phyloP scores from a whole-genome alignment of 495 filamentous ascomycete species.

The Podospora sp. region DNA sequence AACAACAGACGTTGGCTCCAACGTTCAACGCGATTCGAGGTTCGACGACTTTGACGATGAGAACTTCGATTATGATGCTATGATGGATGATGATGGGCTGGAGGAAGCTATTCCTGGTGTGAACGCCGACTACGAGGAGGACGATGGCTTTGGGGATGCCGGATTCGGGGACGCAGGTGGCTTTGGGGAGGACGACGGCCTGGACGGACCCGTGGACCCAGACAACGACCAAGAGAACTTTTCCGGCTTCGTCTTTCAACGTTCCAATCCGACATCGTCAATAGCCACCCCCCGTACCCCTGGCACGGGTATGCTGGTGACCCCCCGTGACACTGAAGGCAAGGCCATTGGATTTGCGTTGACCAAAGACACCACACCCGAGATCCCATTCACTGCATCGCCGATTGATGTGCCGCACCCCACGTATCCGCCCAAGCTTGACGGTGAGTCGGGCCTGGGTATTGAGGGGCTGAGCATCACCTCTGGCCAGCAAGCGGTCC shows the following conservation, averaged over 20 bases:
- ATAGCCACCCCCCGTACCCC: slow-evolving; percentile 51
- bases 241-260: slow-evolving; percentile 55
- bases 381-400: slow-evolving; percentile 23
- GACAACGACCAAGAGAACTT: slow-evolving; percentile 58
- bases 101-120: slow-evolving; percentile 79
- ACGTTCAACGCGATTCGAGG: slow-evolving; percentile 41
- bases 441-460: slow-evolving; percentile 34
- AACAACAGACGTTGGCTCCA: slow-evolving; percentile 29
- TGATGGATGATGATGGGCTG: slow-evolving; percentile 71
- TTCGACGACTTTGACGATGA: slow-evolving; percentile 70
- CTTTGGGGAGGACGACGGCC: slow-evolving; percentile 28
- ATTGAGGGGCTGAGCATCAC: slow-evolving; percentile 33
- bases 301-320: slow-evolving; percentile 41
- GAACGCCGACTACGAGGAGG: slow-evolving; percentile 65
- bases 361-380: slow-evolving; percentile 45
- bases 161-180: slow-evolving; percentile 39
- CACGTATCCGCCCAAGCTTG: slow-evolving; percentile 8
- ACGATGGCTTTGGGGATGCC: slow-evolving; percentile 33
- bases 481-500: slow-evolving; percentile 2
- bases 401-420: slow-evolving; percentile 20
- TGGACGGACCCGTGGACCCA: slow-evolving; percentile 35
- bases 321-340: slow-evolving; percentile 56
- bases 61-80: slow-evolving; percentile 66
- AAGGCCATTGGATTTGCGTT: slow-evolving; percentile 53
- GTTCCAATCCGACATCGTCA: slow-evolving; percentile 52